Base-by-base conservation (phyloP, 75 land plant genomes). In the Picea glauca region DNA sequence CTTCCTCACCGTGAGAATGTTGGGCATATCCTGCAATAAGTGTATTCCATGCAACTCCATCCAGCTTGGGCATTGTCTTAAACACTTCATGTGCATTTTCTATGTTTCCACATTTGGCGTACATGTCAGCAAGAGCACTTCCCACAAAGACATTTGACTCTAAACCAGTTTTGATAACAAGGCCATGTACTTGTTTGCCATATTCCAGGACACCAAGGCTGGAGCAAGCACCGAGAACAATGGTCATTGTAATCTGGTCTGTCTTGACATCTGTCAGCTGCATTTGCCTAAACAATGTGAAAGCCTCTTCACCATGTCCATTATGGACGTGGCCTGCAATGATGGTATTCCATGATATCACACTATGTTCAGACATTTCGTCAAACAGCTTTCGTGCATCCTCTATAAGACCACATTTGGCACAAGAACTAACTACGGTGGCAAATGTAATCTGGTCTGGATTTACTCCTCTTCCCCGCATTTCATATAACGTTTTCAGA, bases 91-190 rank as follows among this genome's bases (percentile, higher is more conserved):
- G 82, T 20, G 93, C 91, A 58, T 80, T 81, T 35, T 59, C 64
- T 12, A 93, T 77, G 50, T 56, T 87, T 3, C 79, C 77, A 65
- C 93, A 91, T 79, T 91, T 93, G 3, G 89, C 87, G 79, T 88
- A 93, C 93, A 93, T 88, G 76, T 93, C 91, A 58, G 91, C 87
- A 67, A 93, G 76, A 6, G 91, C 88, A 84, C 91, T 91, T 14
- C 80, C 77, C 54, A 91, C 65, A 21, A 90, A 62, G 68, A 88
- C 64, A 72, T 90, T 91, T 70, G 12, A 85, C 65, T 18, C 58
- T 78, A 57, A 50, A 9, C 82, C 83, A 73, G 3, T 59, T 68
- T 76, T 88, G 17, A 86, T 62, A 23, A 79, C 81, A n/a, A 60
- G 78, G 13, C 83, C 85, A 77, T 93, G 96, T 66, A 88, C 79